phyloP scores from a whole-genome alignment of 345 rosid species.

The Acer saccharum region DNA sequence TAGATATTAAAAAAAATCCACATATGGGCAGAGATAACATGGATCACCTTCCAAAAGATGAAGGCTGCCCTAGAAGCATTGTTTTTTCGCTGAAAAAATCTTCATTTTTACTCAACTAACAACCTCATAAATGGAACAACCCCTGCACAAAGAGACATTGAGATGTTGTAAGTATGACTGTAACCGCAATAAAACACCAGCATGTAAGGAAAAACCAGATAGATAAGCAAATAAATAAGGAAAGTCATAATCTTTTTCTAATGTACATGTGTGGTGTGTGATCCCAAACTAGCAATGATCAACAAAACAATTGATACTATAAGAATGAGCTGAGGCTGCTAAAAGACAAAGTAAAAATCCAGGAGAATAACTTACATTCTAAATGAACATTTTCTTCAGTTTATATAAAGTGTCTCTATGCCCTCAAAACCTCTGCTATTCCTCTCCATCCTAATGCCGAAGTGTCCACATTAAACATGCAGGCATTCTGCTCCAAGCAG shows the following conservation, averaged over 20 bases:
- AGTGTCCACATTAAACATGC: conserved; percentile 6
- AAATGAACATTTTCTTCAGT: background rate
- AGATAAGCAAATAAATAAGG: background rate
- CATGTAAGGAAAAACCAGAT: background rate
- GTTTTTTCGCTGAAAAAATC: background rate
- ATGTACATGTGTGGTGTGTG: background rate
- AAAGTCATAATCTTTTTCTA: background rate
- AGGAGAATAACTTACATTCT: background rate
- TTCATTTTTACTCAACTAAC: background rate
- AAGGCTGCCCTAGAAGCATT: background rate
- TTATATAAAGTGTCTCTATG: background rate
- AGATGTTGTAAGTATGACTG: background rate
- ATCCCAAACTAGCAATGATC: background rate
- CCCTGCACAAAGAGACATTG: background rate
- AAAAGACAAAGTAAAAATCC: background rate
- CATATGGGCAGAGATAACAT: background rate
- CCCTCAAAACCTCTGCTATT: background rate
- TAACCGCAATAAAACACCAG: background rate
- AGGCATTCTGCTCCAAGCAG: background rate
- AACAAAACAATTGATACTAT: background rate
- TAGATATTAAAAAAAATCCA: background rate
- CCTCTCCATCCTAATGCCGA: background rate
- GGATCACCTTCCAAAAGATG: conserved; percentile 14
- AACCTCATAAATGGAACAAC: background rate
- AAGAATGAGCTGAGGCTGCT: background rate